Percentiles rank a stretch among this genome's conserved stretches.
phyloP scores from a whole-genome alignment of 495 filamentous ascomycete genomes.

The Arthonia radiata region DNA sequence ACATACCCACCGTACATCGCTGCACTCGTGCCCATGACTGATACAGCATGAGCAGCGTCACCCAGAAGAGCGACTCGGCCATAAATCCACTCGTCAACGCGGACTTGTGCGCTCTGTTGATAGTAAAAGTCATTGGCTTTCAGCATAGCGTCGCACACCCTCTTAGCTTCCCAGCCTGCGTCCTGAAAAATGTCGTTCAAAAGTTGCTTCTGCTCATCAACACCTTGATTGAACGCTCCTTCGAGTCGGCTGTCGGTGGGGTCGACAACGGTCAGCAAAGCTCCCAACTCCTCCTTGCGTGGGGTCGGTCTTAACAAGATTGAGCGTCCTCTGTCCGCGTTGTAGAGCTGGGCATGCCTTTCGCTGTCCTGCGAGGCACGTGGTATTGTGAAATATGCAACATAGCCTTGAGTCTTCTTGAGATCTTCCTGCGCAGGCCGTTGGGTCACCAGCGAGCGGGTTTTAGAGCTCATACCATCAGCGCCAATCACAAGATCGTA shows the following conservation, averaged over 20 bases:
- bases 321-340: slow-evolving; percentile 10
- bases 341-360: slow-evolving; percentile 13
- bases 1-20: slow-evolving; percentile 11
- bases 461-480: slow-evolving; percentile 7
- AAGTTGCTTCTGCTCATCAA: slow-evolving; percentile 14
- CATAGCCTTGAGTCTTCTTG: slow-evolving; percentile 3
- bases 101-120: slow-evolving; percentile 7
- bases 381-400: slow-evolving; percentile 8
- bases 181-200: slow-evolving; percentile 3
- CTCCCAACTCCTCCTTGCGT: too few species aligned
- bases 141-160: slow-evolving; percentile 2
- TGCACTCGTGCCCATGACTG: slow-evolving; percentile 10
- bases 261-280: too few species aligned
- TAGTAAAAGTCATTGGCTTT: slow-evolving; percentile 5
- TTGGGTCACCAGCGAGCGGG: slow-evolving; percentile 2
- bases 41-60: slow-evolving; percentile 10
- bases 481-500: slow-evolving; percentile 10
- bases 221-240: slow-evolving; percentile 5
- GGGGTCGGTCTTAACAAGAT: slow-evolving; percentile 18
- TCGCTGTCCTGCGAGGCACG: slow-evolving; percentile 12
- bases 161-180: slow-evolving; percentile 1
- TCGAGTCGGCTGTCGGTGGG: slow-evolving; percentile 8
- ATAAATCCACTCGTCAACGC: slow-evolving; percentile 5
- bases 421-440: slow-evolving; percentile 1
- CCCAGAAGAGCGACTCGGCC: slow-evolving; percentile 11